Base-by-base conservation (phyloP, 2,329 filamentous ascomycete genomes). In the Aspergillus pseudoviridinutans region DNA sequence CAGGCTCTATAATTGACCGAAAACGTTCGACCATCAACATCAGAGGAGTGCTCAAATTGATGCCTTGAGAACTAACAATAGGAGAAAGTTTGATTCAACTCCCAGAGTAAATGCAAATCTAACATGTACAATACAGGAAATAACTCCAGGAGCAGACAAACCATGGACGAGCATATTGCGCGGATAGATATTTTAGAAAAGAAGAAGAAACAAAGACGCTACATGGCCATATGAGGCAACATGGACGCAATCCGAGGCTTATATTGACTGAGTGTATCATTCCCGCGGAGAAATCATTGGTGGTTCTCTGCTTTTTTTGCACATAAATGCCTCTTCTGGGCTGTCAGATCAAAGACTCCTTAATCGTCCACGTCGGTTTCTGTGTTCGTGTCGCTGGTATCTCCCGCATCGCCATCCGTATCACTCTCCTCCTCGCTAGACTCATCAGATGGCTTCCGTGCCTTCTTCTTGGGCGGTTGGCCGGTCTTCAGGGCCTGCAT, bases 401-500 rank as follows among this genome's bases (percentile, higher is more conserved):
- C 78, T 59, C 79, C 80, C 14, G 78, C 81, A 51, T 84, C 82
- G 55, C 92, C 91, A 24, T 86, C 84, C 22, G 82, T 85, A 62
- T 85, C 82, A 68, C 82, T 85, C 57, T 83, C 82, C 49, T 82
- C 80, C 53, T 90, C 87, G 55, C 81, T 83, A n/a, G 84, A 87
- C 50, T 88, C 84, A 50, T 78, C 74, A 27, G 70, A 75, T 57
- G 74, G 71, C 65, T 76, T 79, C 70, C 80, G 83, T 71, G 80
- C 80, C 72, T 82, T 84, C 66, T 84, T 82, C 78, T 85, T 86
- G 49, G 79, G 76, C 42, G 78, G 69, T 42, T 83, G 79, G 35
- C 77, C 89, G 12, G 87, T 88, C 79, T 94, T 95, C 60, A 96
- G 84, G 12, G 89, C 88, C 61, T 87, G 87, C 90, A 96, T 94